These are phyloP conservation scores for Carex pumila DNA, from an alignment of 176 grass and related monocot genomes.

Conservation along the genomic window DNA sequence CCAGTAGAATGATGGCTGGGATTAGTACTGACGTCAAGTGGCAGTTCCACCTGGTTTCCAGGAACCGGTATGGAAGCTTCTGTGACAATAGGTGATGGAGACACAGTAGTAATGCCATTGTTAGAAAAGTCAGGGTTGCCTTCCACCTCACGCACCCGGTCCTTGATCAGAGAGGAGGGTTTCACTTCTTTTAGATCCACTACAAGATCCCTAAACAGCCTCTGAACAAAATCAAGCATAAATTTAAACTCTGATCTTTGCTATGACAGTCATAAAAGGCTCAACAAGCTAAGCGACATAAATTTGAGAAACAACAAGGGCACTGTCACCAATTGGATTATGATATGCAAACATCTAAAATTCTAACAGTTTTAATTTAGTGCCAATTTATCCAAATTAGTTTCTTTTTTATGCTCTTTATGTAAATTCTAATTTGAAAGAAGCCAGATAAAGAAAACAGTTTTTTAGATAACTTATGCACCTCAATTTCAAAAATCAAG, in stretches of 20 bases:
- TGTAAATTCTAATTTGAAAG: neutral
- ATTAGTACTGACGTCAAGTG: slow-evolving; percentile 59
- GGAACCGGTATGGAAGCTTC: slow-evolving; percentile 47
- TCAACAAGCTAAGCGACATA: neutral
- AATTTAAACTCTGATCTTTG: neutral
- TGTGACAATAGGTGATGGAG: slow-evolving; percentile 42
- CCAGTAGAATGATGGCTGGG: slow-evolving; percentile 4
- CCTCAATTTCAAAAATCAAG: slow-evolving; percentile 97
- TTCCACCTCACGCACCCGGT: slow-evolving; percentile 55
- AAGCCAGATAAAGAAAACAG: slow-evolving; percentile 12
- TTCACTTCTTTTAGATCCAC: slow-evolving; percentile 96
- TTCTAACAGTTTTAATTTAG: neutral
- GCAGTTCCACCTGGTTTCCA: slow-evolving; percentile 55
- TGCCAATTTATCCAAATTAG: neutral
- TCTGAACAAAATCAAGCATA: slow-evolving; percentile 33
- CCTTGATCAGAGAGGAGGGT: slow-evolving; percentile 74
- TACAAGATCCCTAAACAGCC: slow-evolving; percentile 90
- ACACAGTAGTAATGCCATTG: slow-evolving; percentile 57
- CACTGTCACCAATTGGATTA: slow-evolving; percentile 4
- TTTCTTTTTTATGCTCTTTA: neutral
- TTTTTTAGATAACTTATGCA: slow-evolving; percentile 12
- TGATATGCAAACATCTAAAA: slow-evolving; percentile 14
- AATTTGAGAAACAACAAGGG: neutral
- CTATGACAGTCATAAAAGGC: neutral
- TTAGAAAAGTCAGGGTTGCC: slow-evolving; percentile 98